Percentiles rank a stretch among this genome's conserved stretches.
phyloP scores from a whole-genome alignment of 2,329 filamentous ascomycete genomes.

The Colletotrichum magnum region DNA sequence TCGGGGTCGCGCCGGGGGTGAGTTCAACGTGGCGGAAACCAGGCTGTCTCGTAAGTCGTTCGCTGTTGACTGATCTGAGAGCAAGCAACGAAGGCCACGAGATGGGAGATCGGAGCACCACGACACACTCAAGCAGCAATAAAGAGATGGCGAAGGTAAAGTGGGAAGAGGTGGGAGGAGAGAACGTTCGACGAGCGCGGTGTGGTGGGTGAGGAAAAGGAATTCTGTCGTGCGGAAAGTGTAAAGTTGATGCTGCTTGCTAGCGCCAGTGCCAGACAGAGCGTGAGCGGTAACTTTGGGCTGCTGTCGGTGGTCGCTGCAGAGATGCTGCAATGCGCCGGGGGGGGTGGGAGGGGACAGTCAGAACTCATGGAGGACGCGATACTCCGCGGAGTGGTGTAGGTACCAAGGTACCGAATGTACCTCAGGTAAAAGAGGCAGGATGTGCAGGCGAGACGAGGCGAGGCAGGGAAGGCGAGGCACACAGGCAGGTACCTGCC shows the following conservation, averaged over 20 bases:
- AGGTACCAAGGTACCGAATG: too few relatives aligned
- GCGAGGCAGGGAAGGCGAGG: constrained; percentile 22
- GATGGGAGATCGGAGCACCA: background rate
- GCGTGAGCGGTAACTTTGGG: constrained; percentile 29
- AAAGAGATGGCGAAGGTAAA: background rate
- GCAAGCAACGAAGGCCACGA: background rate
- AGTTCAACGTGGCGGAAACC: constrained; percentile 15
- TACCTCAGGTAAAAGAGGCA: too few relatives aligned
- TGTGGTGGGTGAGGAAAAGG: constrained; percentile 30
- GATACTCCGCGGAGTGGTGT: constrained; percentile 1
- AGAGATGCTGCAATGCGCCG: constrained; percentile 14
- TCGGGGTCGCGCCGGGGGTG: constrained; percentile 4
- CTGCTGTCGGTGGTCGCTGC: constrained; percentile 6
- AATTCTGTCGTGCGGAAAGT: constrained; percentile 34
- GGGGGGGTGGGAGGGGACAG: background rate
- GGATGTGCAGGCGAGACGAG: too few relatives aligned
- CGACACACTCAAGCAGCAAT: background rate
- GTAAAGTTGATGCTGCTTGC: constrained; percentile 35
- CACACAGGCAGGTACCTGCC: background rate
- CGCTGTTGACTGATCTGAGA: constrained; percentile 2
- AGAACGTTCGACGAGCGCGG: background rate
- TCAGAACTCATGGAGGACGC: constrained; percentile 15
- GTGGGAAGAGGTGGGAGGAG: constrained; percentile 2
- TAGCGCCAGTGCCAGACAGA: constrained; percentile 23
- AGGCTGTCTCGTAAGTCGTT: constrained; percentile 4